Percentiles rank a stretch among this genome's conserved stretches.
Evolutionary conservation across 495 filamentous ascomycete species (phyloP).

Genomic region (Chaetomium tenue): DNA sequence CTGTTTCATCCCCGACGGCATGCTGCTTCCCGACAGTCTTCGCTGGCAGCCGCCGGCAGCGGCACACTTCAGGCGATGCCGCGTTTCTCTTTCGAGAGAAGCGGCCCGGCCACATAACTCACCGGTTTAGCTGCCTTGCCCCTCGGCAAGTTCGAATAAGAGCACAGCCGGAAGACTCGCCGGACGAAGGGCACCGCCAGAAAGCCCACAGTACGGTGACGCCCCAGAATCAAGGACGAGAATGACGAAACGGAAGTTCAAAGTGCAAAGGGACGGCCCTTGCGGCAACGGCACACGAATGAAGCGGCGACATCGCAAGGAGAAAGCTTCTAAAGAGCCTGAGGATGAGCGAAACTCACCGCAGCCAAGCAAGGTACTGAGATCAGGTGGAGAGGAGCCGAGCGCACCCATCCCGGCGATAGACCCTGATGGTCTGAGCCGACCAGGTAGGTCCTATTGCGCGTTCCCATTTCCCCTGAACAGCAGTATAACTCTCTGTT

Average conservation of each 20-base stretch:
- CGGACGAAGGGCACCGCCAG: neutral
- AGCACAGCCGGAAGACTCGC: neutral
- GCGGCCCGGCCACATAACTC: neutral
- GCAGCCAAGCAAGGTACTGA: neutral
- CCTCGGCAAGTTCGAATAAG: neutral
- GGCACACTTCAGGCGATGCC: no score
- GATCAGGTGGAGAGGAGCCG: no score
- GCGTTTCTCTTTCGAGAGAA: neutral
- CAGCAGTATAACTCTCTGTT: neutral
- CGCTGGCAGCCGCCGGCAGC: no score
- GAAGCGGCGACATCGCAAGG: neutral
- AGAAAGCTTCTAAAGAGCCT: neutral
- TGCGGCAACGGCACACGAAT: no score
- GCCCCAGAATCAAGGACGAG: neutral
- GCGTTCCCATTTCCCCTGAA: neutral
- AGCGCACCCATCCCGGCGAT: conserved; percentile 54
- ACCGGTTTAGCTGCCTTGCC: neutral
- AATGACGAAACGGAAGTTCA: neutral
- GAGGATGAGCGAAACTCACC: neutral
- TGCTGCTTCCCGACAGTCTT: neutral
- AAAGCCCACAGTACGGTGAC: neutral
- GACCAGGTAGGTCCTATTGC: conserved; percentile 50
- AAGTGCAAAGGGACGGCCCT: neutral
- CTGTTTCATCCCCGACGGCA: neutral
- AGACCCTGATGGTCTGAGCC: conserved; percentile 71